A percentile compares a stretch with the other conserved stretches of the same genome.
Conservation (phyloP, 2,329 filamentous ascomycete species). For the Capronia coronata region DNA sequence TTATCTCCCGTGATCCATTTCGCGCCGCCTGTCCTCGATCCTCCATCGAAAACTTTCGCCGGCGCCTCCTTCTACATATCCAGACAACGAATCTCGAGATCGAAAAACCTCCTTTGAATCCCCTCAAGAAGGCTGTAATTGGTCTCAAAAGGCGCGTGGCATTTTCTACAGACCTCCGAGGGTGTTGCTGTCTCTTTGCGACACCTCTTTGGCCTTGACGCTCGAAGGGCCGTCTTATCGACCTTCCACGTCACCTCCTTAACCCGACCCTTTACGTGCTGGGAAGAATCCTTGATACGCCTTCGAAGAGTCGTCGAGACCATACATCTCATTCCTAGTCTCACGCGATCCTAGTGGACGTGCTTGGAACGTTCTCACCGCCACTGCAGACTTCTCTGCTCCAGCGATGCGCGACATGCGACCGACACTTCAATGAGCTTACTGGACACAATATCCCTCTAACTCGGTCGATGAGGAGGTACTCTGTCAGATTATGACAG, state of each 20-base stretch:
- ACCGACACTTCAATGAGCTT: conserved; percentile 18
- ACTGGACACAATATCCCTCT: conserved; percentile 5
- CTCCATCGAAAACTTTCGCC: conserved; percentile 3
- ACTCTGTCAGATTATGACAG: conserved; percentile 50
- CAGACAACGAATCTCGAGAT: conserved; percentile 8
- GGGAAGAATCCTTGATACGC: not conserved
- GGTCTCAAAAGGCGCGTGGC: not conserved
- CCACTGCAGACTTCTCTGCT: conserved; percentile 2
- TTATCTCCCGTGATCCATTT: not conserved
- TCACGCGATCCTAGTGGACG: conserved; percentile 4
- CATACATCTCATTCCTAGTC: not conserved
- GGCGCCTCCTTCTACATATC: not conserved
- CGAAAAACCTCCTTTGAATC: conserved; percentile 2
- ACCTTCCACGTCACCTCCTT: conserved; percentile 6
- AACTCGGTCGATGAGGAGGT: conserved; percentile 38
- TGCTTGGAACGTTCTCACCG: not conserved
- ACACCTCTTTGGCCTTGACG: conserved; percentile 16
- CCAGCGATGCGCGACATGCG: conserved; percentile 24
- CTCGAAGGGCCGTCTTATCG: conserved; percentile 7
- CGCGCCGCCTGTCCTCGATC: conserved; percentile 4
- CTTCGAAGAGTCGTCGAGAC: not conserved
- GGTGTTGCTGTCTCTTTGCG: conserved; percentile 8
- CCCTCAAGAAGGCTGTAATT: not conserved
- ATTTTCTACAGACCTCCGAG: not conserved
- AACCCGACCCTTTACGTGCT: not conserved